phyloP scores from a whole-genome alignment of 2,329 filamentous ascomycete species.

The Graphilbum sp. region DNA sequence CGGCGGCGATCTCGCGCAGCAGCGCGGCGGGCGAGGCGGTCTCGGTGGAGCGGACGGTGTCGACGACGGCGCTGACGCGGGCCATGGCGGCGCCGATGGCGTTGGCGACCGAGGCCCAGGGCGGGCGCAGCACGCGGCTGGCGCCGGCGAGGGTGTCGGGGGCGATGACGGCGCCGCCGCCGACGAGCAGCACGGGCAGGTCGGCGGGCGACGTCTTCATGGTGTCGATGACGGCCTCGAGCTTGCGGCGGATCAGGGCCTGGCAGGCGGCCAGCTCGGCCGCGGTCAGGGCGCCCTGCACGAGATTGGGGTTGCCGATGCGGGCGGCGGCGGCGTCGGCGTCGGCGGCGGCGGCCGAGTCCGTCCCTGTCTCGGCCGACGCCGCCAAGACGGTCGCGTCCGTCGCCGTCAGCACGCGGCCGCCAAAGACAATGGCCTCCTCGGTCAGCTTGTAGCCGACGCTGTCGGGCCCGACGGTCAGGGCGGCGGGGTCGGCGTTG shows the following conservation, averaged over 20 bases:
- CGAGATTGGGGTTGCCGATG: constrained; percentile 22
- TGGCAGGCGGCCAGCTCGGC: constrained; percentile 21
- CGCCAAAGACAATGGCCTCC: constrained; percentile 40
- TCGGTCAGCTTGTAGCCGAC: constrained; percentile 26
- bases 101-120: constrained; percentile 44
- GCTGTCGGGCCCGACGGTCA: constrained; percentile 12
- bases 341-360: too few relatives aligned
- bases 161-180: constrained; percentile 43
- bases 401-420: constrained; percentile 39
- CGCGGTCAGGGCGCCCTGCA: constrained; percentile 15
- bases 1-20: constrained; percentile 20
- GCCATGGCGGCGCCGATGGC: constrained; percentile 49
- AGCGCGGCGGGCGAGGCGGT: constrained; percentile 20
- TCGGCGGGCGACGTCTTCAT: constrained; percentile 48
- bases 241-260: constrained; percentile 27
- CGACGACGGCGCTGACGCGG: constrained; percentile 36
- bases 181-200: constrained; percentile 43
- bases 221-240: constrained; percentile 40
- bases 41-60: constrained; percentile 32
- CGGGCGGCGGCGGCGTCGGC: constrained; percentile 19
- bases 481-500: constrained; percentile 24
- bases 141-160: constrained; percentile 38
- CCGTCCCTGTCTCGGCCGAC: too few relatives aligned
- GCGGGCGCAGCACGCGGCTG: constrained; percentile 36
- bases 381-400: constrained; percentile 29